Evolutionary conservation across 768 basidiomycete species (phyloP).

Genomic region (Russula lepida): DNA sequence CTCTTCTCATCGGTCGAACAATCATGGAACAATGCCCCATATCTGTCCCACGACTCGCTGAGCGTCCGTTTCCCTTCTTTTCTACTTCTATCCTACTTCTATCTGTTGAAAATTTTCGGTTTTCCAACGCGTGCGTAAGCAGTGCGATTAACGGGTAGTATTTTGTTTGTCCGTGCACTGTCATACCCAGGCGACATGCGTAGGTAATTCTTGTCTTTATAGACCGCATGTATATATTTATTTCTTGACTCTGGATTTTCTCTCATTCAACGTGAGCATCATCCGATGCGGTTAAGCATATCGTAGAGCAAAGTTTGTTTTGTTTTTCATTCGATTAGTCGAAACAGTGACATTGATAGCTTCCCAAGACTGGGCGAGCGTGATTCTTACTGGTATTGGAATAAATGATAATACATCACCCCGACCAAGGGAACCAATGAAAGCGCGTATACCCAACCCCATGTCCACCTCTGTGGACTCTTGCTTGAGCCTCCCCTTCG

Average conservation of each 20-base stretch:
- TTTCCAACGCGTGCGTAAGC: constrained; percentile 7
- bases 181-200: constrained; percentile 8
- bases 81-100: neutral
- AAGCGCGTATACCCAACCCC: constrained; percentile 8
- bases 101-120: neutral
- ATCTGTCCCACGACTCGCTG: constrained; percentile 13
- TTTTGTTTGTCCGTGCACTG: neutral
- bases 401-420: constrained; percentile 6
- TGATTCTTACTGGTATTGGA: neutral
- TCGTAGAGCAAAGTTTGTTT: neutral
- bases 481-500: neutral
- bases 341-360: neutral
- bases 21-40: neutral
- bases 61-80: constrained; percentile 1
- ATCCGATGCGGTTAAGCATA: neutral
- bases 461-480: neutral
- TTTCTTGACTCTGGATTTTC: neutral
- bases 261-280: neutral
- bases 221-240: constrained; percentile 2
- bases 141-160: neutral
- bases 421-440: constrained; percentile 10
- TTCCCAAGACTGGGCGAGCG: neutral
- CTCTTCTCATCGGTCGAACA: constrained; percentile 4
- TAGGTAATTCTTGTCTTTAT: constrained; percentile 6
- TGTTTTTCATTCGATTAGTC: neutral